These are phyloP conservation scores for Malassezia brasiliensis DNA, from an alignment of 1,284 basidiomycete genomes.

Conservation along the genomic window DNA sequence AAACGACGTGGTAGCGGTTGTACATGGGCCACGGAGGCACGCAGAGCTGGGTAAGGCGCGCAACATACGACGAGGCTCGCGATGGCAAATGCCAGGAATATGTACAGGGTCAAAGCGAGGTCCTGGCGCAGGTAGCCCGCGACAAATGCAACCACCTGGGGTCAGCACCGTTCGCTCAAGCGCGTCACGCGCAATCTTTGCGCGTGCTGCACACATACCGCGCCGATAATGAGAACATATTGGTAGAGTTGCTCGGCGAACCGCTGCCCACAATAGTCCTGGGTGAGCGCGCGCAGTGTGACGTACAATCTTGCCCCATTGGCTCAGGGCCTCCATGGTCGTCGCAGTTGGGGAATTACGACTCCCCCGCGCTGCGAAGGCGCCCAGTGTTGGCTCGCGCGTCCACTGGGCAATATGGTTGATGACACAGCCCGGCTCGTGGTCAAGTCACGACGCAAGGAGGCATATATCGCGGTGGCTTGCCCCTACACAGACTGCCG, in stretches of 20 bases:
- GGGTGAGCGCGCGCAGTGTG: not conserved
- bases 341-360: slow-evolving; percentile 3
- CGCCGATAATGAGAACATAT: not conserved
- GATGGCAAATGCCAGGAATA: not conserved
- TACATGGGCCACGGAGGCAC: slow-evolving; percentile 17
- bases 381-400: not conserved
- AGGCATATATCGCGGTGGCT: slow-evolving; percentile 30
- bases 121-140: slow-evolving; percentile 10
- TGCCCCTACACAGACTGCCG: slow-evolving; percentile 42
- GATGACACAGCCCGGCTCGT: slow-evolving; percentile 8
- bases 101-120: not conserved
- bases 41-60: slow-evolving; percentile 1
- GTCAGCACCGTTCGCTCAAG: not conserved
- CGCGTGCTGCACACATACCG: slow-evolving; percentile 7
- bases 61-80: slow-evolving; percentile 4
- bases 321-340: slow-evolving; percentile 4
- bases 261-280: slow-evolving; percentile 12
- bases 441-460: slow-evolving; percentile 34
- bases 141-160: slow-evolving; percentile 5
- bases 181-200: not conserved
- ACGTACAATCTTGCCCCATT: slow-evolving; percentile 10
- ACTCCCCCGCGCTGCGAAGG: not conserved
- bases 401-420: not conserved
- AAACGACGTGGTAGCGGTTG: slow-evolving; percentile 6
- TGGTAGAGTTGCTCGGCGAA: slow-evolving; percentile 1